phyloP scores from a whole-genome alignment of 345 rosid genomes.

The Citrus cavaleriei region DNA sequence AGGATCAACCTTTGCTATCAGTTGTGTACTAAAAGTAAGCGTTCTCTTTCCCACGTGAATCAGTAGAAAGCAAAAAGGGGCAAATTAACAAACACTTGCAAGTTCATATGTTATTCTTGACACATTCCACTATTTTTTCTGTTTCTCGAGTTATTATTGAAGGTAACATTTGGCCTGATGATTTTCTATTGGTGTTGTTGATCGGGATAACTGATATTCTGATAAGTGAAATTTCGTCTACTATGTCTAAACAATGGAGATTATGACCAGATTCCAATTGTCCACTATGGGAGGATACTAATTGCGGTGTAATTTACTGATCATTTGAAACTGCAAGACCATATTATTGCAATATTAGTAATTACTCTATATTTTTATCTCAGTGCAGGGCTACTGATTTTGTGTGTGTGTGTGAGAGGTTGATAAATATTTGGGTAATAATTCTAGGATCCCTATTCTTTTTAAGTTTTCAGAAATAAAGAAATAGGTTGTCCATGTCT shows the following conservation, averaged over 20 bases:
- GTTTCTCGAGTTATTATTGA: background rate
- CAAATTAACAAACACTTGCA: background rate
- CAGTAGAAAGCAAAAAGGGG: background rate
- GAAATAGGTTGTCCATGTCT: too few species aligned
- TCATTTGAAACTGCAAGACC: too few species aligned
- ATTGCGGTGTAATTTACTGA: too few species aligned
- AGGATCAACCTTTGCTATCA: conserved; percentile 25
- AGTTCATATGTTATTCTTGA: background rate
- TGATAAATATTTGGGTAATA: too few species aligned
- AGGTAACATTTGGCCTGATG: background rate
- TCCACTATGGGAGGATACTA: background rate
- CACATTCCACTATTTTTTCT: background rate
- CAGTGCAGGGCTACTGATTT: too few species aligned
- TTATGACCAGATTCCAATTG: background rate
- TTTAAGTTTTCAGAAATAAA: too few species aligned
- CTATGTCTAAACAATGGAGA: background rate
- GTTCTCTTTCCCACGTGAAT: background rate
- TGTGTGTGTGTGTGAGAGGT: too few species aligned
- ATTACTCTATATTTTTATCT: too few species aligned
- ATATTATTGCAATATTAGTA: too few species aligned
- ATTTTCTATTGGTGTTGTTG: background rate
- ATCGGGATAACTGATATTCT: background rate
- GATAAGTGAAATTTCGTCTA: background rate
- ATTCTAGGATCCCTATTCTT: too few species aligned
- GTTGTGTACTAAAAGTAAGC: conserved; percentile 11